Base-by-base conservation (phyloP, 306 rosid genomes). In the Quercus variabilis region DNA sequence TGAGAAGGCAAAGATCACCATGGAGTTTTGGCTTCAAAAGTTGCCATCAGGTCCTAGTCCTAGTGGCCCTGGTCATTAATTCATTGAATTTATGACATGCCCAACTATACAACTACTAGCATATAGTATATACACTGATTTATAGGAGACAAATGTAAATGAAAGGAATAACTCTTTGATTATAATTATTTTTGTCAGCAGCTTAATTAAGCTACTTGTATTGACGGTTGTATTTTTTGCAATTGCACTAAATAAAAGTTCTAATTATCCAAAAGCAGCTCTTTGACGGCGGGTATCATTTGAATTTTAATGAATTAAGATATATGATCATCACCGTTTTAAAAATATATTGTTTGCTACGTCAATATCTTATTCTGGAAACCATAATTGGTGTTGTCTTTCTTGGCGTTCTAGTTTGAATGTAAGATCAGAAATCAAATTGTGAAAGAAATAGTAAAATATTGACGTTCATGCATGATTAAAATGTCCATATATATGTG, bases 11-110 rank as follows among this genome's bases (percentile, higher is more conserved):
- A 89, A 77, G 78, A 49, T 41, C 63, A 67, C 38, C 21, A 69
- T 89, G 83, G n/a, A 76, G 1, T 75, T 78, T 73, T 89, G 90
- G 90, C 65, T 89, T 4, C 86, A 83, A 55, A 82, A 87, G 46
- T 78, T 89, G 81, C 76, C 89, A 51, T 89, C 90, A 13, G 90
- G 92, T 52, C 92, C 92, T 56, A 89, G 92, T 69, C 89, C 87
- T 51, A 81, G 84, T 35, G 90, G 88, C 51, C 87, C 83, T 14
- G 90, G 92, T 67, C 92, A 89, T 78, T 89, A 38, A 74, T 12
- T 38, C n/a, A 2, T 20, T 38, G 54, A 49, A 49, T 10, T 49
- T 49, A 49, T 12, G 17, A 12, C 4, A 49, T 12, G 4, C 54
- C 46, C 46, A 38, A 38, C 3, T 49, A 49, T 12, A 12, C 17